Percentiles rank a stretch among this genome's conserved stretches.
Conservation (phyloP, 163 green algal genomes). For the Coccomyxa subellipsoidea region DNA sequence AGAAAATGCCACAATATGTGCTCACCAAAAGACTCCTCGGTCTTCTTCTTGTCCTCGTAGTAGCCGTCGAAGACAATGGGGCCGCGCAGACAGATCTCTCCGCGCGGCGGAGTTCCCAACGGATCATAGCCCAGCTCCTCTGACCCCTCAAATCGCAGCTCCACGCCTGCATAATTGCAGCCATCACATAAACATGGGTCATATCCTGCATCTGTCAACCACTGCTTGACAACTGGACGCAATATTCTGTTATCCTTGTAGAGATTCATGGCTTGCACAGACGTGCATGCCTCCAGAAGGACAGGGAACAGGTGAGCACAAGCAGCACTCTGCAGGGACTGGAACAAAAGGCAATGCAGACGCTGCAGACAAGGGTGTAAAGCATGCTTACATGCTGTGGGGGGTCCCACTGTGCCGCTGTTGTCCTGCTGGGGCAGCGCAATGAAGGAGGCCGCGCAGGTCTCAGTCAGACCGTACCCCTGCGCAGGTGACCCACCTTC, state of each 20-base stretch:
- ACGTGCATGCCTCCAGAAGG: no score
- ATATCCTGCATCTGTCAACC: no score
- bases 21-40: conserved; percentile 33
- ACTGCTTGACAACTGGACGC: no score
- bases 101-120: conserved; percentile 42
- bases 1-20: neutral
- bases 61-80: conserved; percentile 84
- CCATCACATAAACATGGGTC: no score
- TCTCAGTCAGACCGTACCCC: conserved; percentile 98
- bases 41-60: conserved; percentile 73
- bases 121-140: conserved; percentile 34
- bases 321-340: no score
- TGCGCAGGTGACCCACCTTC: conserved; percentile 64
- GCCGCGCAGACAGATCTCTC: conserved; percentile 87
- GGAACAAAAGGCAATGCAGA: no score
- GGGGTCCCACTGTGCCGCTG: conserved; percentile 66
- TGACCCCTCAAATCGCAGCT: conserved; percentile 18
- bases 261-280: no score
- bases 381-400: conserved; percentile 16
- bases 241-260: no score
- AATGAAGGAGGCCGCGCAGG: conserved; percentile 85
- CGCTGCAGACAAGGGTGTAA: neutral
- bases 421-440: conserved; percentile 49
- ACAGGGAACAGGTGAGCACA: no score
- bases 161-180: neutral